Evolutionary conservation across 202 grass and related monocot genomes (phyloP).

Genomic region (Cymbopogon flexuosus): DNA sequence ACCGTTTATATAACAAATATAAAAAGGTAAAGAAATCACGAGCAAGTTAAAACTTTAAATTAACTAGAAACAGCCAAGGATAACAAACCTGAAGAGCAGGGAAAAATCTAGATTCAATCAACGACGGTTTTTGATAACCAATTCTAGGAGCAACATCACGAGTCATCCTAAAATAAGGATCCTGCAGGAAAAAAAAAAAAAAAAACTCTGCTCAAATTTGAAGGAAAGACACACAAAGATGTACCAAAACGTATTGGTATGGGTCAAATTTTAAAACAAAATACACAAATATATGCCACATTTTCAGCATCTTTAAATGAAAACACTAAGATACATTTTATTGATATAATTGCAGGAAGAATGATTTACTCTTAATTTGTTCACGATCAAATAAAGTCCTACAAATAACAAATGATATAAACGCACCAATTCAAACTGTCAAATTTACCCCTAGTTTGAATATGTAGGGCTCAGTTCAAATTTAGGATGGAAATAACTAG

Average conservation of each 20-base stretch:
- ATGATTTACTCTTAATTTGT: neutral
- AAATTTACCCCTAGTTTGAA: neutral
- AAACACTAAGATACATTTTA: neutral
- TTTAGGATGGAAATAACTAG: neutral
- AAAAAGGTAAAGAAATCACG: neutral
- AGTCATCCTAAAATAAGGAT: conserved; percentile 99
- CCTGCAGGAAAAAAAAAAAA: conserved; percentile 46
- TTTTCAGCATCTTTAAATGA: neutral
- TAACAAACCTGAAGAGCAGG: conserved; percentile 93
- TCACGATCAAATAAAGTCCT: neutral
- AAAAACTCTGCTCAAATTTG: neutral
- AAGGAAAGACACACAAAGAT: neutral
- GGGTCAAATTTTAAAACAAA: neutral
- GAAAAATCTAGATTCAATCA: conserved; percentile 95
- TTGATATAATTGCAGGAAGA: neutral
- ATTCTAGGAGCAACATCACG: conserved; percentile 98
- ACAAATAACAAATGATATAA: neutral
- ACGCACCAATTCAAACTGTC: neutral
- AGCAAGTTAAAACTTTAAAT: conserved; percentile 12
- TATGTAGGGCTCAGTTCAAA: neutral
- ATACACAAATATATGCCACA: neutral
- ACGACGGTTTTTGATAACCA: conserved; percentile 82
- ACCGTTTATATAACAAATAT: neutral
- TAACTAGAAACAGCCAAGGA: conserved; percentile 17
- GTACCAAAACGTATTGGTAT: neutral